Evolutionary conservation across 805 yeast species (phyloP), one percentile per base, ranked within the genome.

Genomic region (Starmerella riodocensis): DNA sequence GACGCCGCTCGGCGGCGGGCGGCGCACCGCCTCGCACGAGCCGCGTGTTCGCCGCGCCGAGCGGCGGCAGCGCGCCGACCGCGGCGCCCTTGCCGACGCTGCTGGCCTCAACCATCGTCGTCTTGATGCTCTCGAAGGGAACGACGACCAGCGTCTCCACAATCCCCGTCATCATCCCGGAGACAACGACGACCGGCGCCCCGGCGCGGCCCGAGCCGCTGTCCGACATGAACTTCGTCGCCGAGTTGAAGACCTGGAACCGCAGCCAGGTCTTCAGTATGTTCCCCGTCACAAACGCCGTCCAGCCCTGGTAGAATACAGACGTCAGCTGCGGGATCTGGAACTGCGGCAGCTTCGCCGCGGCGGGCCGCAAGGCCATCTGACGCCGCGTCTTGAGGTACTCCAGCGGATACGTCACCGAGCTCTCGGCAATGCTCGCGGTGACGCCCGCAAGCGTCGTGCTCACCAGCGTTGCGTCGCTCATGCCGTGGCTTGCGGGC

Each of bases 41-140:
- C 40, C 23, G 34, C 17, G 51, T 45, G 29, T 43, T 43, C 7
- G 29, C 30, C 2, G 54, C 49, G 11, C 53, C 53, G 3, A 54
- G 46, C 4, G 54, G 48, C 1, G 61, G 63, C 12, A 65, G 52
- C 6, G 58, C 53, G 29, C 60, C 60, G 18, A 50, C 43, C 7
- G 54, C 55, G 5, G 48, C 45, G 4, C 60, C 56, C 7, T 31
- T 35, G 12, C 56, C 52, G 3, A 50, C 34, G 1, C 41, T 19
- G 18, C 51, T 46, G 13, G 51, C 45, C 39, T 83, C 93, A 45
- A 84, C 76, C 81, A 81, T 72, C 7, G 78, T 68, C 2, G 80
- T 76, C 54, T 84, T 84, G 48, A 84, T 43, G 39, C 60, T 81
- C 54, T 88, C 98, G 56, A 88, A 86, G 0, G 97, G 98, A 16